These are phyloP conservation scores for California macrophylla DNA, from an alignment of 441 rosid genomes.

Conservation along the genomic window DNA sequence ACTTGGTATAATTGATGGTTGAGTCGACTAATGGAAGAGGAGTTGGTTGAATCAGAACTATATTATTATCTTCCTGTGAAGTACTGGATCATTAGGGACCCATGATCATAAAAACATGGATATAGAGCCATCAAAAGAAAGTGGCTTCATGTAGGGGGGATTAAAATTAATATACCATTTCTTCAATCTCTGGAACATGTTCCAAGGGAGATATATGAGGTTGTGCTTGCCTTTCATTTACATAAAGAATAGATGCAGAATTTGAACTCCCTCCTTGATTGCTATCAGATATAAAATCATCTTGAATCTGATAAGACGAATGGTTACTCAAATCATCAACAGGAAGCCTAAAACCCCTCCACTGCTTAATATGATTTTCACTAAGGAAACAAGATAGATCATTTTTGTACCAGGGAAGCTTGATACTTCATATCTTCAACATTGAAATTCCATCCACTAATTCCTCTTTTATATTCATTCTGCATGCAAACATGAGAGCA, in stretches of 20 bases:
- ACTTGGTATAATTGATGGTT: conserved; percentile 37
- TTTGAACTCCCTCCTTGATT: conserved; percentile 43
- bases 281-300: conserved; percentile 44
- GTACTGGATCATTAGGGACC: background rate
- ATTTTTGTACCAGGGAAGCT: conserved; percentile 70
- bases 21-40: conserved; percentile 26
- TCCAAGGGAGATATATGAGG: conserved; percentile 21
- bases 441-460: conserved; percentile 92
- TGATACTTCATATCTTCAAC: conserved; percentile 94
- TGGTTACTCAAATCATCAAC: conserved; percentile 5
- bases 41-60: background rate
- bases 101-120: background rate
- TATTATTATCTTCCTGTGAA: background rate
- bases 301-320: conserved; percentile 57
- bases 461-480: conserved; percentile 96
- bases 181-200: conserved; percentile 24
- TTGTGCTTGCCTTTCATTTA: conserved; percentile 40
- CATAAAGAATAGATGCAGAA: conserved; percentile 43
- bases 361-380: conserved; percentile 2
- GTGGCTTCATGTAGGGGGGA: background rate
- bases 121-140: background rate
- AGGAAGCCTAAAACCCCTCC: conserved; percentile 2
- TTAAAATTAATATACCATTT: conserved; percentile 11
- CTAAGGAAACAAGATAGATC: conserved; percentile 5
- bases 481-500: conserved; percentile 31